Conservation (phyloP, 805 yeast species). For the Candida bentonensis region DNA sequence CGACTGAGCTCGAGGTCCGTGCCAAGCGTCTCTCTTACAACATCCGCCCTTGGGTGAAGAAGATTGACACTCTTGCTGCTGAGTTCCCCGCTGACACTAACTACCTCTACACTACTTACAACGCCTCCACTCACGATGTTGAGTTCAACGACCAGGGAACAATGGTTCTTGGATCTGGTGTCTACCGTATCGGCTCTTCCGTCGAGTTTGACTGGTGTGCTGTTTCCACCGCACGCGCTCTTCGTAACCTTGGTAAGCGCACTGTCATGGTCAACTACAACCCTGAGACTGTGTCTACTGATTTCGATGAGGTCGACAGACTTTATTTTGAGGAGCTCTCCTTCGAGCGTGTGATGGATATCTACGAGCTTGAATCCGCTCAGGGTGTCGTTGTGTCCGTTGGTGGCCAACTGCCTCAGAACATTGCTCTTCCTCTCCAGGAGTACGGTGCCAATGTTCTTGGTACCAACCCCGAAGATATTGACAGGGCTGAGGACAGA, state of each 20-base stretch:
- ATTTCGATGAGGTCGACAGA: conserved; percentile 95
- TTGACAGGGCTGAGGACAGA: conserved; percentile 95
- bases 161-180: conserved; percentile 96
- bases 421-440: conserved; percentile 83
- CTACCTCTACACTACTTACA: conserved; percentile 88
- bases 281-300: conserved; percentile 98
- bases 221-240: conserved; percentile 87
- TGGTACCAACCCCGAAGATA: conserved; percentile 97
- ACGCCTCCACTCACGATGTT: conserved; percentile 79
- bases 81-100: conserved; percentile 96
- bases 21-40: conserved; percentile 78
- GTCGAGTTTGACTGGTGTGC: conserved; percentile 99
- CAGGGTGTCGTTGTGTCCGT: conserved; percentile 88
- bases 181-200: conserved; percentile 95
- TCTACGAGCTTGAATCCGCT: conserved; percentile 82
- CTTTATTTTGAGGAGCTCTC: conserved; percentile 91
- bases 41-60: conserved; percentile 83
- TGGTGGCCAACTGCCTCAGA: conserved; percentile 99
- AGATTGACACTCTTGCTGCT: conserved; percentile 97
- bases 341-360: conserved; percentile 86
- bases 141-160: conserved; percentile 85
- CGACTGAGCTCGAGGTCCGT: conserved; percentile 88
- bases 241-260: conserved; percentile 72
- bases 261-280: conserved; percentile 96
- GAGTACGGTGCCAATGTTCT: conserved; percentile 89